A percentile compares a stretch with the other conserved stretches of the same genome.
Evolutionary conservation across 495 filamentous ascomycete genomes (phyloP).

Genomic region (Podospora fimiseda): DNA sequence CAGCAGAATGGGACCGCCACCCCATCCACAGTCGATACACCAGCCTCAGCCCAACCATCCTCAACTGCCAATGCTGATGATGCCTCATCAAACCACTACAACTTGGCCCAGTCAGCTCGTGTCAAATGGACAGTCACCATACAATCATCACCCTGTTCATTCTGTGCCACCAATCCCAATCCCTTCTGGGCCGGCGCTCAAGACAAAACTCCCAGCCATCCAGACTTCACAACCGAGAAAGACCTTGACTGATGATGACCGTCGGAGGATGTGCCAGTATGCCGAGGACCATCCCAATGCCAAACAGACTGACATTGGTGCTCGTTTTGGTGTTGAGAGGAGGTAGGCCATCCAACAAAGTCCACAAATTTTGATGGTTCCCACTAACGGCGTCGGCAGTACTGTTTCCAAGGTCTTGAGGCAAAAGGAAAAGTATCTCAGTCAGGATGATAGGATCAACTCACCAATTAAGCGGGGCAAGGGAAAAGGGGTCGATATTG

Average conservation of each 20-base stretch:
- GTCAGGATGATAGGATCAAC: slow-evolving; percentile 74
- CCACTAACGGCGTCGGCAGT: slow-evolving; percentile 42
- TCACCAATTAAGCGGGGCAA: slow-evolving; percentile 87
- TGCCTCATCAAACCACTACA: slow-evolving; percentile 55
- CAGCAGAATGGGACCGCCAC: slow-evolving; percentile 38
- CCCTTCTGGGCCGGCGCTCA: slow-evolving; percentile 48
- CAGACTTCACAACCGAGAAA: slow-evolving; percentile 65
- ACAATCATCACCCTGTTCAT: slow-evolving; percentile 42
- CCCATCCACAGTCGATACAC: slow-evolving; percentile 31
- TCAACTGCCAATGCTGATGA: slow-evolving; percentile 53
- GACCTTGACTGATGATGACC: slow-evolving; percentile 88
- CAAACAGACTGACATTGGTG: slow-evolving; percentile 98
- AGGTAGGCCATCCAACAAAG: slow-evolving; percentile 55
- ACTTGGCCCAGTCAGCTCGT: slow-evolving; percentile 63
- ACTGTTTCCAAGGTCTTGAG: slow-evolving; percentile 97
- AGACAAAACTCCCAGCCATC: slow-evolving; percentile 41
- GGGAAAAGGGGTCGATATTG: slow-evolving; percentile 90
- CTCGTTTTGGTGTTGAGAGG: slow-evolving; percentile 94
- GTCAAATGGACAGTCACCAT: slow-evolving; percentile 43
- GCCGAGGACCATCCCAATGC: slow-evolving; percentile 87
- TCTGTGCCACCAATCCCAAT: slow-evolving; percentile 51
- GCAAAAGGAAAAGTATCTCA: slow-evolving; percentile 94
- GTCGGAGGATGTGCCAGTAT: slow-evolving; percentile 90
- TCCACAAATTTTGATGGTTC: neutral
- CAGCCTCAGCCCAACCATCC: slow-evolving; percentile 33